phyloP scores from a whole-genome alignment of 495 filamentous ascomycete genomes.

The Talaromyces wortmannii region DNA sequence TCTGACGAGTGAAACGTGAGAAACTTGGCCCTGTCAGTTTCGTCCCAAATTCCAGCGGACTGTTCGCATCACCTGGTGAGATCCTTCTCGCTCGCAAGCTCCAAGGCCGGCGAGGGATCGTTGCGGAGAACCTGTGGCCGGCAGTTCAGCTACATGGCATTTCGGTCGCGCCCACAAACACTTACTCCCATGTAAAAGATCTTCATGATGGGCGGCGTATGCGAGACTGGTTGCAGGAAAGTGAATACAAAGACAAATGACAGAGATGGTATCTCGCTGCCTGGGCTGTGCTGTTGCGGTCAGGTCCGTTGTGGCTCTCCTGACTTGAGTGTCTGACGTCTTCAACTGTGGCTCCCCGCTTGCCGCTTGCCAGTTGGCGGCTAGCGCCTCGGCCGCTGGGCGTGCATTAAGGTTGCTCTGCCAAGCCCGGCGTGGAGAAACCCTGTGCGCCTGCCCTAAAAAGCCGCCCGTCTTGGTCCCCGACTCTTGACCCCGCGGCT shows the following conservation, averaged over 20 bases:
- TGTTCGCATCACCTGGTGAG: slow-evolving; percentile 53
- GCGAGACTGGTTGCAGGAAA: background rate
- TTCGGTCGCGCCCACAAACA: slow-evolving; percentile 7
- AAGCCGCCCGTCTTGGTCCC: background rate
- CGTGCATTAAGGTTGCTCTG: background rate
- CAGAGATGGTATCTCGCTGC: background rate
- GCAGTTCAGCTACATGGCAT: slow-evolving; percentile 6
- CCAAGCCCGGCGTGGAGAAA: background rate
- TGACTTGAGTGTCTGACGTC: too few species aligned
- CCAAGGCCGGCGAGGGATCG: slow-evolving; percentile 67
- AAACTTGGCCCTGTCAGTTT: background rate
- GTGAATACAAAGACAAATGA: background rate
- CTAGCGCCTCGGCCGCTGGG: background rate
- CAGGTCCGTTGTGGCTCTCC: too few species aligned
- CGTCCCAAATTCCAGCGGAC: background rate
- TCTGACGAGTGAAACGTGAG: slow-evolving; percentile 12
- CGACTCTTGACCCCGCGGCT: background rate
- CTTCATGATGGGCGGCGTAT: slow-evolving; percentile 61
- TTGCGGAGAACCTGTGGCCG: slow-evolving; percentile 70
- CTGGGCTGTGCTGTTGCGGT: background rate
- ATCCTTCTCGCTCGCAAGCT: slow-evolving; percentile 75
- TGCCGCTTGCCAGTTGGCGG: background rate
- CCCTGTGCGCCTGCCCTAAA: background rate
- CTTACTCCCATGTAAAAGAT: slow-evolving; percentile 87
- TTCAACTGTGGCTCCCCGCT: background rate